Conservation (phyloP, 495 filamentous ascomycete species). For the Zalerion maritima region DNA sequence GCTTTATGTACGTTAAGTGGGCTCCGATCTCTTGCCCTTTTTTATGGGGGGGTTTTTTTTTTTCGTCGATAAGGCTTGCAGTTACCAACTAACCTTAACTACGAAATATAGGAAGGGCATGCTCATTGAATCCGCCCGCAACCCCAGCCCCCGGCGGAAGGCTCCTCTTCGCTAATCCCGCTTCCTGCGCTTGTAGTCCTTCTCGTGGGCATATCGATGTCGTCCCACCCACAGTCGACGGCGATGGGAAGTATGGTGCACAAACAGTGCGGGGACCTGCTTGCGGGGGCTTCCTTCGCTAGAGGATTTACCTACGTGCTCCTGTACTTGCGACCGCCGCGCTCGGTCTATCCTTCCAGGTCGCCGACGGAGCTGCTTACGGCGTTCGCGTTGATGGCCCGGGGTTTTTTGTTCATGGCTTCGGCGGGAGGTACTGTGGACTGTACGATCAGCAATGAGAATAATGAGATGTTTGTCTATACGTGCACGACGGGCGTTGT, state of each 20-base stretch:
- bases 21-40: neutral
- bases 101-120: conserved; percentile 51
- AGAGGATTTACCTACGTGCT: conserved; percentile 68
- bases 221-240: conserved; percentile 71
- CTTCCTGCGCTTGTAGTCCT: conserved; percentile 77
- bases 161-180: conserved; percentile 72
- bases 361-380: conserved; percentile 84
- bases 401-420: conserved; percentile 86
- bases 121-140: conserved; percentile 66
- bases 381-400: conserved; percentile 74
- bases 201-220: conserved; percentile 87
- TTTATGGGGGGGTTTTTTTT: conserved; percentile 3
- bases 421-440: conserved; percentile 65
- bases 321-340: conserved; percentile 68
- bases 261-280: conserved; percentile 81
- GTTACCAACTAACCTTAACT: conserved; percentile 5
- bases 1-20: conserved; percentile 37
- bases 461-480: conserved; percentile 84
- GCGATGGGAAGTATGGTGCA: conserved; percentile 88
- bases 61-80: conserved; percentile 1
- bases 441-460: conserved; percentile 58
- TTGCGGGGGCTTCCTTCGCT: conserved; percentile 67
- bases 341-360: conserved; percentile 66
- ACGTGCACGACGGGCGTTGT: conserved; percentile 77
- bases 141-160: conserved; percentile 53